phyloP scores from a whole-genome alignment of 768 basidiomycete genomes.

The Xanthoconium purpureum region DNA sequence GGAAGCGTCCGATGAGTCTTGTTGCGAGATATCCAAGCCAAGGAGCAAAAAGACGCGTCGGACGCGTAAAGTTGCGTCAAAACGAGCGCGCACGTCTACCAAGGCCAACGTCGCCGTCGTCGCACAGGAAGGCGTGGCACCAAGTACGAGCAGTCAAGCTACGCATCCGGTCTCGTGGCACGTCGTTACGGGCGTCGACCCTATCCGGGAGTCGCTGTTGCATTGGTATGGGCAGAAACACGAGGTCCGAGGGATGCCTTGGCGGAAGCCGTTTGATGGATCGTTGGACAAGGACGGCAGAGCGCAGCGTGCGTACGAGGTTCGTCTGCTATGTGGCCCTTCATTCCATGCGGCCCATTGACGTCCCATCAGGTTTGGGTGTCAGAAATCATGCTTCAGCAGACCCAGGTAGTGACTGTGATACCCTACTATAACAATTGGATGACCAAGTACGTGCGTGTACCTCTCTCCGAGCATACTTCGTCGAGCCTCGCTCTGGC shows the following conservation, averaged over 20 bases:
- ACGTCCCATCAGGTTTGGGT: slow-evolving; percentile 65
- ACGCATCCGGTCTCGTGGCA: slow-evolving; percentile 50
- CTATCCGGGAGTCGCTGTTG: slow-evolving; percentile 50
- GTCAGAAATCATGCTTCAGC: slow-evolving; percentile 94
- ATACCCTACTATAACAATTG: slow-evolving; percentile 90
- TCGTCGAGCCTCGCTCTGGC: neutral
- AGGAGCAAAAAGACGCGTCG: slow-evolving; percentile 16
- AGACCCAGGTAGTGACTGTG: slow-evolving; percentile 92
- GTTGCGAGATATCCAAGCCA: slow-evolving; percentile 8
- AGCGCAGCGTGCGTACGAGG: slow-evolving; percentile 90
- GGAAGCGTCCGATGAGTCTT: slow-evolving; percentile 25
- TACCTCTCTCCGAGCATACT: neutral
- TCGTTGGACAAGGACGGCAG: slow-evolving; percentile 53
- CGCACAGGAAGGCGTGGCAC: neutral
- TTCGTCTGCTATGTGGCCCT: slow-evolving; percentile 29
- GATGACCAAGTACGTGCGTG: slow-evolving; percentile 65
- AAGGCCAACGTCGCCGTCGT: neutral
- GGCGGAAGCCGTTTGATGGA: slow-evolving; percentile 73
- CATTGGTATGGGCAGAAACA: slow-evolving; percentile 73
- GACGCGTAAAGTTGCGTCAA: slow-evolving; percentile 13
- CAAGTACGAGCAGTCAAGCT: neutral
- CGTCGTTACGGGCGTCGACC: slow-evolving; percentile 36
- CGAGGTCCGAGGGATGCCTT: slow-evolving; percentile 80
- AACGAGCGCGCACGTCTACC: slow-evolving; percentile 6
- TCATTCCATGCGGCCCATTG: neutral